Evolutionary conservation across 306 rosid species (phyloP), one percentile per base, ranked within the genome.

Genomic region (Cajanus cajan): DNA sequence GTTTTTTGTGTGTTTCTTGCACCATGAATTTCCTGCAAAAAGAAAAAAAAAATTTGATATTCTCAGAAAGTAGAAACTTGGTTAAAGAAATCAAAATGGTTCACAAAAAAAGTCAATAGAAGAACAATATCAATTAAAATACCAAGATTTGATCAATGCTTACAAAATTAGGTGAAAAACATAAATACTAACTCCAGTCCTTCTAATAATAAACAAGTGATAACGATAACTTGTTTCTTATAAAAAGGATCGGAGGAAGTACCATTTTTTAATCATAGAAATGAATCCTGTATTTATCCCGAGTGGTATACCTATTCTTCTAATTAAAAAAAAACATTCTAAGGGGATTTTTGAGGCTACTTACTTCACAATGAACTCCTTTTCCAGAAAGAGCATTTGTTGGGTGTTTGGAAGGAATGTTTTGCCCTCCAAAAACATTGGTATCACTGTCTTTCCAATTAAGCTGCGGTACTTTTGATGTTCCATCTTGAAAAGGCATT

Each of bases 21-120:
- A 55, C 77, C 87, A 83, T 83, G 45, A 67, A 72, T 73, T 81
- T 87, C 94, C 99, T 96, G 92, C 82, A 82, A 71, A 71, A 73
- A 59, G 28, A 69, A 73, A 70, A 48, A 52, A 39, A 44, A 72
- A n/a, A n/a, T n/a, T n/a, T 25, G 45, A 81, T 83, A 44, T 66
- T 51, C 67, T 50, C 69, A 80, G 66, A 65, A 65, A 61, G 28
- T 65, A 15, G 21, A 28, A 59, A 59, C 55, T 9, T 44, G 67
- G 66, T 36, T 69, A 36, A 41, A 58, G 52, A 79, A 24, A 61
- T 9, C 51, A 58, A 43, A 55, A 68, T 55, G 55, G 74, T 67
- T 44, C 36, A 37, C 40, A 41, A 63, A 19, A 69, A 66, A 63
- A 68, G 45, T 16, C 31, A 34, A 59, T 8, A 52, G 19, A 33